phyloP scores from a whole-genome alignment of 2,329 filamentous ascomycete species.

The Epichloe gansuensis region DNA sequence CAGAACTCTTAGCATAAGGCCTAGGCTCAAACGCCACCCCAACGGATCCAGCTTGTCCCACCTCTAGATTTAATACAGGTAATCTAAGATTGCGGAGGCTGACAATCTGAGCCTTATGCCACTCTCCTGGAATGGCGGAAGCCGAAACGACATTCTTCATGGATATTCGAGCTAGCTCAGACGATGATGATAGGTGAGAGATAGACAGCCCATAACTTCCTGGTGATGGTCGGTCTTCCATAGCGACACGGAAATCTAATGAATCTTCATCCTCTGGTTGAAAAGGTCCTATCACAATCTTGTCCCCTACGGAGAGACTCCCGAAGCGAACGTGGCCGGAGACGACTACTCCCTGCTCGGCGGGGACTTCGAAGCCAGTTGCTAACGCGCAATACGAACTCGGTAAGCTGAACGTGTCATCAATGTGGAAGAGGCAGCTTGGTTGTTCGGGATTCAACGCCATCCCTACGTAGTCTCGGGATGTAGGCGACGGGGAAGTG shows the following conservation, averaged over 20 bases:
- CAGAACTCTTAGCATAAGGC: constrained; percentile 1
- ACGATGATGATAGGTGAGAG: constrained; percentile 40
- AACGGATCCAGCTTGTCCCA: constrained; percentile 82
- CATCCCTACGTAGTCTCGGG: constrained; percentile 41
- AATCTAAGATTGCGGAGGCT: constrained; percentile 82
- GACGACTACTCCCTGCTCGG: constrained; percentile 55
- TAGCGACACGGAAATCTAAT: constrained; percentile 17
- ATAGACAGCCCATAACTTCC: constrained; percentile 37
- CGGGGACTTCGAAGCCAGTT: constrained; percentile 7
- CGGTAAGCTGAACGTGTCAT: constrained; percentile 74
- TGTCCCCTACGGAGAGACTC: constrained; percentile 63
- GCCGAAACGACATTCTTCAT: constrained; percentile 40
- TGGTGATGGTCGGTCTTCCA: constrained; percentile 35
- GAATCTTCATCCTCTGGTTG: constrained; percentile 40
- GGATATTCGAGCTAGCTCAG: constrained; percentile 40
- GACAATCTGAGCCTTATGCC: constrained; percentile 68
- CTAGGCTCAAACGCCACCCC: constrained; percentile 53
- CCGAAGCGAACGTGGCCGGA: constrained; percentile 79
- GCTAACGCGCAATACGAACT: constrained; percentile 35
- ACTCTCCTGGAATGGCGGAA: constrained; percentile 49
- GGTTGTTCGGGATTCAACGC: constrained; percentile 48
- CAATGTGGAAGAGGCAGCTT: constrained; percentile 69
- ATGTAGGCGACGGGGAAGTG: constrained; percentile 45
- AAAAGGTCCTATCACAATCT: constrained; percentile 70
- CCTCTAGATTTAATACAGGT: constrained; percentile 61